Percentiles rank a stretch among this genome's conserved stretches.
These are phyloP conservation scores for Annulohypoxylon moriforme DNA, from an alignment of 495 filamentous ascomycete species.

Conservation along the genomic window DNA sequence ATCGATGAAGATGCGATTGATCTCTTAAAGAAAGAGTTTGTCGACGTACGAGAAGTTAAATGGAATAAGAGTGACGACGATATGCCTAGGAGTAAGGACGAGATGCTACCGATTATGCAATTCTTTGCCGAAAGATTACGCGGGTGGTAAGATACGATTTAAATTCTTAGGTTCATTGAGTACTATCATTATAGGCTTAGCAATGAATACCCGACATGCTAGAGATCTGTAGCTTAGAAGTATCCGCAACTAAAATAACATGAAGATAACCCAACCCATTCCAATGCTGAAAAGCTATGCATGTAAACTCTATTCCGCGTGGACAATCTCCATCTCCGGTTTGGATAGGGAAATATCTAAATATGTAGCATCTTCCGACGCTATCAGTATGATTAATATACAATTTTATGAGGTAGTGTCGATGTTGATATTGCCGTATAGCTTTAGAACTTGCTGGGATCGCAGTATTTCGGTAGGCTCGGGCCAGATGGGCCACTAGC, in stretches of 20 bases:
- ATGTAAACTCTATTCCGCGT: conserved; percentile 31
- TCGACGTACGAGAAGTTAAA: conserved; percentile 75
- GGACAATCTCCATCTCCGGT: conserved; percentile 8
- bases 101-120: conserved; percentile 92
- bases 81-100: conserved; percentile 85
- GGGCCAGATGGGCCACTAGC: conserved; percentile 56
- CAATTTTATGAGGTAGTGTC: conserved; percentile 8
- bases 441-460: conserved; percentile 42
- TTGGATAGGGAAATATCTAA: conserved; percentile 19
- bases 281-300: conserved; percentile 26
- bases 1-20: conserved; percentile 73
- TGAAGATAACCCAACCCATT: neutral
- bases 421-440: neutral
- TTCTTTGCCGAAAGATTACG: conserved; percentile 84
- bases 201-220: neutral
- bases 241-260: conserved; percentile 9
- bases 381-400: conserved; percentile 33
- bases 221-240: conserved; percentile 2
- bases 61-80: conserved; percentile 81
- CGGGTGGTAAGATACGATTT: conserved; percentile 53
- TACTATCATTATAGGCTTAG: conserved; percentile 11
- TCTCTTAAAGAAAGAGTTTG: conserved; percentile 73
- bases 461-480: conserved; percentile 61
- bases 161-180: neutral
- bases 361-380: conserved; percentile 21